Conservation (phyloP, 306 rosid species). For the Oemleria cerasiformis region DNA sequence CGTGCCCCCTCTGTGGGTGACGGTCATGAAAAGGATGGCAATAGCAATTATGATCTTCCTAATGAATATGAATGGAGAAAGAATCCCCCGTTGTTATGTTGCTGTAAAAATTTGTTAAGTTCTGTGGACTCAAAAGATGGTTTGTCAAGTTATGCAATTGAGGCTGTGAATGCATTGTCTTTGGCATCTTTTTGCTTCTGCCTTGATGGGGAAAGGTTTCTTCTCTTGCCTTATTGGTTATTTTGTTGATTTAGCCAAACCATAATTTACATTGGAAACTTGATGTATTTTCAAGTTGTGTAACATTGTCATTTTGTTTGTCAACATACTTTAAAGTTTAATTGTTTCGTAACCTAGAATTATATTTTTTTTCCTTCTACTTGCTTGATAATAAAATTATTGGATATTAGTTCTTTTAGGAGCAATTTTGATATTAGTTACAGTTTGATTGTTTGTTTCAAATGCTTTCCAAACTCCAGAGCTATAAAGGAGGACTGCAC, state of each 20-base stretch:
- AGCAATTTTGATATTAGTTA: not conserved
- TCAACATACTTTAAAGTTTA: not conserved
- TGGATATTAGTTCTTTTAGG: not conserved
- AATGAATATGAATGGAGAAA: slow-evolving; percentile 63
- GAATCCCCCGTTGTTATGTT: slow-evolving; percentile 71
- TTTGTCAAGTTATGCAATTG: slow-evolving; percentile 50
- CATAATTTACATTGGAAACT: not conserved
- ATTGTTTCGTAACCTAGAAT: not conserved
- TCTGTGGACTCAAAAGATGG: slow-evolving; percentile 54
- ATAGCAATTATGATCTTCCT: slow-evolving; percentile 33
- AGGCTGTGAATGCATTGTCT: slow-evolving; percentile 60
- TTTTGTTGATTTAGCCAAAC: slow-evolving; percentile 3
- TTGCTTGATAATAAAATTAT: not conserved
- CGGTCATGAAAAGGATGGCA: slow-evolving; percentile 45
- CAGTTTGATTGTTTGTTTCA: not conserved
- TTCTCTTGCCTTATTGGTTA: slow-evolving; percentile 8
- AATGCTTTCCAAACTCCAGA: not conserved
- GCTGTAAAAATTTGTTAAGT: slow-evolving; percentile 65
- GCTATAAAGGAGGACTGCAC: not conserved
- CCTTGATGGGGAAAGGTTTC: slow-evolving; percentile 66
- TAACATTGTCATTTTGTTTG: not conserved
- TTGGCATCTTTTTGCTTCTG: slow-evolving; percentile 72
- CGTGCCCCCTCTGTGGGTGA: slow-evolving; percentile 33
- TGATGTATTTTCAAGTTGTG: not conserved
- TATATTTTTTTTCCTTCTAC: not conserved